Base-by-base conservation (phyloP, 148 eudicot genomes). In the Selenicereus undatus region DNA sequence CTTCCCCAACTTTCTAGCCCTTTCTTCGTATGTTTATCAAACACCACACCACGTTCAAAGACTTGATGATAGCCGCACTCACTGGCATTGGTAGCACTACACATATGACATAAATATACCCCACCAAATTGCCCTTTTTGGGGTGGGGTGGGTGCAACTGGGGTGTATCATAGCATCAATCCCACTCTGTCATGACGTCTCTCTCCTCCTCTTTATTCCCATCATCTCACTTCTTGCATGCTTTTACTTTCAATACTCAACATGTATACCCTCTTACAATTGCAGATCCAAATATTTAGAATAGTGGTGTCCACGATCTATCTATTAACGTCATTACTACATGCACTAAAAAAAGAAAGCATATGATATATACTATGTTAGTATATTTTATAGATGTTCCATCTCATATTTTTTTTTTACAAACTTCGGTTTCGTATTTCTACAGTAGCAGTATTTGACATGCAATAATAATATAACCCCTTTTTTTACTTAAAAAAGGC, bases 111-210 rank as follows among this genome's bases (percentile, higher is more conserved):
- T 32, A 32, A 39, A 65, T 39, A 32, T 24, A 27, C 86, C 82
- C 88, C 80, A 76, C 70, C 17, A 66, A 4, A 66, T 66, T 27
- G 52, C 75, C 51, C 27, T 72, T 72, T 42, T 72, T 39, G 3
- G 20, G 21, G 76, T 4, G 51, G 3, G 52, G 52, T 48, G 52
- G 52, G 52, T 10, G 52, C 14, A 8, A 12, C 13, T 74, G 76
- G 60, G 35, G 0, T 74, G 17, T 74, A 74, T 83, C 51, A 88
- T 90, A 88, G 85, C 88, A 85, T 90, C 89, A 86, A 64, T 76
- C 85, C 81, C 89, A 90, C 86, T 86, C 85, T 90, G 76, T 83
- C 89, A 85, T 90, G 90, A 90, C 92, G 92, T 83, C 79, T 21
- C 74, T 71, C 14, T 12, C 52, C 10, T 12, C 52, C 52, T 48